phyloP scores from a whole-genome alignment of 495 filamentous ascomycete genomes.

The Xylaria intraflava region DNA sequence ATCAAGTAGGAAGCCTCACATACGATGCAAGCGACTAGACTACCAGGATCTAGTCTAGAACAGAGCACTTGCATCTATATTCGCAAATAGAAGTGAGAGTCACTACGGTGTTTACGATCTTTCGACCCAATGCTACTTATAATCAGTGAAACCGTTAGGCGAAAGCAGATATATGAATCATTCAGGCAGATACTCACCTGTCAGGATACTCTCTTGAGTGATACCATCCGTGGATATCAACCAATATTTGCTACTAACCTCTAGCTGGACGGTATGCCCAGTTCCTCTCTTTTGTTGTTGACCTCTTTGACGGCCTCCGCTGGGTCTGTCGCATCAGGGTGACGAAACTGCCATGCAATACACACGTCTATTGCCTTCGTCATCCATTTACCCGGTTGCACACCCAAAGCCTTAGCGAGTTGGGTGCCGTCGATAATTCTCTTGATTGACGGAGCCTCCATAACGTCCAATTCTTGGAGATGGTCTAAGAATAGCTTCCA shows the following conservation, averaged over 20 bases:
- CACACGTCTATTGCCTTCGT: slow-evolving; percentile 61
- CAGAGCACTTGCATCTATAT: not conserved
- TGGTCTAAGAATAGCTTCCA: slow-evolving; percentile 54
- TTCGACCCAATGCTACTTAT: not conserved
- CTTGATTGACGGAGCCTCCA: slow-evolving; percentile 47
- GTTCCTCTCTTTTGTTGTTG: slow-evolving; percentile 44
- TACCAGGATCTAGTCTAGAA: no score
- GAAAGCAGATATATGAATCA: not conserved
- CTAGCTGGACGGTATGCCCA: slow-evolving; percentile 39
- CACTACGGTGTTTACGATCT: not conserved
- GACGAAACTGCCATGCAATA: slow-evolving; percentile 77
- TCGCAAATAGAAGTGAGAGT: not conserved
- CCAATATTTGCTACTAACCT: not conserved
- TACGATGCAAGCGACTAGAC: no score
- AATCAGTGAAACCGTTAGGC: not conserved
- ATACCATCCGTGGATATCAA: slow-evolving; percentile 15
- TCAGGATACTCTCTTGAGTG: not conserved
- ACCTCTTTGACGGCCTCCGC: slow-evolving; percentile 61
- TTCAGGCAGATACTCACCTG: not conserved
- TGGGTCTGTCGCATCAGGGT: slow-evolving; percentile 59
- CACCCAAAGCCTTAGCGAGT: slow-evolving; percentile 53
- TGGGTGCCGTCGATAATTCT: slow-evolving; percentile 59
- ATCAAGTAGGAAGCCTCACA: no score
- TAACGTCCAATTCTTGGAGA: slow-evolving; percentile 43
- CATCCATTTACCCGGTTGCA: slow-evolving; percentile 72